phyloP scores from a whole-genome alignment of 768 basidiomycete genomes.

The Daedaleopsis nitida region DNA sequence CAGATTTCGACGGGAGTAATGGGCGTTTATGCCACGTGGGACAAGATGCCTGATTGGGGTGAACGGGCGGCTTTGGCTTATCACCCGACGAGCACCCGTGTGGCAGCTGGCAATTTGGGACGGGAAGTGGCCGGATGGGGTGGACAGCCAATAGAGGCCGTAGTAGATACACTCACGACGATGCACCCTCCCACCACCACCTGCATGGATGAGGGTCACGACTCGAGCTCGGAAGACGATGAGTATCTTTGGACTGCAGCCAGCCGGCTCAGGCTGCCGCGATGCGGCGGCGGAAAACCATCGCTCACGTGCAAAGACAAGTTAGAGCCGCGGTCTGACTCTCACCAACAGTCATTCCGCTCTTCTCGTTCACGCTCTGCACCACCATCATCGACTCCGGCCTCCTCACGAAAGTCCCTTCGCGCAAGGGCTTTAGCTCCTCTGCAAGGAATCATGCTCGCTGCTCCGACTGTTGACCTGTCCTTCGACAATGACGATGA shows the following conservation, averaged over 20 bases:
- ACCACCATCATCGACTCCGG: slow-evolving; percentile 28
- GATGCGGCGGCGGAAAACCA: slow-evolving; percentile 20
- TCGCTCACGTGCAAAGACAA: slow-evolving; percentile 20
- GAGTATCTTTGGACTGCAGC: slow-evolving; percentile 30
- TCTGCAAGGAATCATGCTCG: slow-evolving; percentile 30
- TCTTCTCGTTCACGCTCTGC: slow-evolving; percentile 31
- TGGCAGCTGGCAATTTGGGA: slow-evolving; percentile 4
- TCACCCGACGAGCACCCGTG: slow-evolving; percentile 2
- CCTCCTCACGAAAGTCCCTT: slow-evolving; percentile 5
- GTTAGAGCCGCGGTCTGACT: slow-evolving; percentile 17
- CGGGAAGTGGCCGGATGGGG: slow-evolving; percentile 11
- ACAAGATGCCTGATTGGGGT: slow-evolving; percentile 4
- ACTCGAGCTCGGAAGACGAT: slow-evolving; percentile 27
- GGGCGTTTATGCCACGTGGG: slow-evolving; percentile 13
- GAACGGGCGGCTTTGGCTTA: slow-evolving; percentile 13
- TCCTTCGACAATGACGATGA: slow-evolving; percentile 63
- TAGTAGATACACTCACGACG: slow-evolving; percentile 8
- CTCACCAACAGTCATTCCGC: slow-evolving; percentile 22
- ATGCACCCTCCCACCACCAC: slow-evolving; percentile 14
- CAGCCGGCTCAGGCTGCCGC: slow-evolving; percentile 16
- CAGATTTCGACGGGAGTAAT: slow-evolving; percentile 5
- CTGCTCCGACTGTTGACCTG: slow-evolving; percentile 56
- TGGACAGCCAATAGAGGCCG: slow-evolving; percentile 10
- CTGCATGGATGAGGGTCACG: slow-evolving; percentile 20
- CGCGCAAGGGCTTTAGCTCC: slow-evolving; percentile 17